A percentile compares a stretch with the other conserved stretches of the same genome.
These are phyloP conservation scores for Erythrophleum ivorense DNA, from an alignment of 331 rosid genomes.

Conservation along the genomic window DNA sequence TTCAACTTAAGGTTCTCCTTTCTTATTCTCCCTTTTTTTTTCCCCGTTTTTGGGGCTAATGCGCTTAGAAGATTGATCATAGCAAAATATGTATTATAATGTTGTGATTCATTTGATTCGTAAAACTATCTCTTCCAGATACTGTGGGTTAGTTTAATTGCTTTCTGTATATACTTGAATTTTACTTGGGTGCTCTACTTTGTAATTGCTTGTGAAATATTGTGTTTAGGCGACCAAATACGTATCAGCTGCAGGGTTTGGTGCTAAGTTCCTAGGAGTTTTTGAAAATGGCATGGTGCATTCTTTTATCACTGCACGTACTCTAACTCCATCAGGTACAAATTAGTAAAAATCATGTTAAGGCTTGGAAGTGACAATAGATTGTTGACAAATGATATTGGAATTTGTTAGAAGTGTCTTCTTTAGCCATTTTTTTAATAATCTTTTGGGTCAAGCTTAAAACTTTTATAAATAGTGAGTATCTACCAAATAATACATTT, in stretches of 20 bases:
- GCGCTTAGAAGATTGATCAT: neutral
- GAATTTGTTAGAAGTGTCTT: constrained; percentile 22
- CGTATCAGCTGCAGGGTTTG: constrained; percentile 93
- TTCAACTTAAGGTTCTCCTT: too few relatives aligned
- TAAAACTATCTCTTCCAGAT: neutral
- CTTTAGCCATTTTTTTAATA: constrained; percentile 3
- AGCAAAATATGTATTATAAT: constrained; percentile 20
- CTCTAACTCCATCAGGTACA: constrained; percentile 75
- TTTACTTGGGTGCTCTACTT: constrained; percentile 34
- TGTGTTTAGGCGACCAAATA: constrained; percentile 78
- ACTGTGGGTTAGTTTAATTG: constrained; percentile 29
- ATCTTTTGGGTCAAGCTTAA: constrained; percentile 6
- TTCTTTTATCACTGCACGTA: constrained; percentile 80
- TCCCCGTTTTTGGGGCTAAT: too few relatives aligned
- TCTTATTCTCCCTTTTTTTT: too few relatives aligned
- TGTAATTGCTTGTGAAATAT: constrained; percentile 41
- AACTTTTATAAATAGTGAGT: constrained; percentile 18
- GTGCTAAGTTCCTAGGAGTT: constrained; percentile 85
- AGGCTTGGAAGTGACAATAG: neutral
- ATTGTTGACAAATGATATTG: constrained; percentile 18
- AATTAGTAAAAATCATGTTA: constrained; percentile 17
- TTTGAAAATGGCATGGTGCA: constrained; percentile 94
- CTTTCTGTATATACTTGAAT: constrained; percentile 18
- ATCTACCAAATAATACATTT: constrained; percentile 6
- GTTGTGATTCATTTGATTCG: constrained; percentile 28